A percentile compares a stretch with the other conserved stretches of the same genome.
These are phyloP conservation scores for Fomitopsis palustris DNA, from an alignment of 1,284 basidiomycete species.

Conservation along the genomic window DNA sequence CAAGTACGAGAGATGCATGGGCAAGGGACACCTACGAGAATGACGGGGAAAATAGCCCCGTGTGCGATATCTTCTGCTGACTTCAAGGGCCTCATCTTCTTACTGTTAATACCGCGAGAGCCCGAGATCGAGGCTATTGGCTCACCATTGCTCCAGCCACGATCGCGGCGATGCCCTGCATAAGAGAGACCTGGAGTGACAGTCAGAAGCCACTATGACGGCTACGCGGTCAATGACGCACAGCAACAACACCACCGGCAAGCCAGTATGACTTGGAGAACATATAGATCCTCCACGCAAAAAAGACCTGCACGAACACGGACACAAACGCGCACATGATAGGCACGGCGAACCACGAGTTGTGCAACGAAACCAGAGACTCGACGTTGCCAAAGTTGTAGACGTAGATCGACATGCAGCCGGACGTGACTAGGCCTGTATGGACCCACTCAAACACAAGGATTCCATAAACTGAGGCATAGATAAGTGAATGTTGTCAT, in stretches of 20 bases:
- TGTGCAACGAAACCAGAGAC: conserved; percentile 4
- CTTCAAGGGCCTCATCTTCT: background rate
- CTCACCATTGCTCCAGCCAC: background rate
- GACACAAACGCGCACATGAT: conserved; percentile 12
- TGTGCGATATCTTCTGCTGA: background rate
- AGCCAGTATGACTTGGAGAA: conserved; percentile 11
- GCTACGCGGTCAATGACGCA: background rate
- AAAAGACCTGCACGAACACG: conserved; percentile 9
- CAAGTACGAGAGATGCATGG: background rate
- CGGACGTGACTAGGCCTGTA: conserved; percentile 9
- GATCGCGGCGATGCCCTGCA: background rate
- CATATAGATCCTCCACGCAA: conserved; percentile 14
- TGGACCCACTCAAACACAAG: conserved; percentile 12
- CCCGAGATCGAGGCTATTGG: too few species aligned
- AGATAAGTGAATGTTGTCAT: background rate
- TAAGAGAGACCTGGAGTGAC: background rate
- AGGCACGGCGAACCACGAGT: conserved; percentile 13
- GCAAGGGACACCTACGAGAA: background rate
- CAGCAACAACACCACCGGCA: conserved; percentile 3
- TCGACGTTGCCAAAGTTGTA: conserved; percentile 10
- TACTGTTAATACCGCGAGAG: background rate
- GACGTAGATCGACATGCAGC: conserved; percentile 10
- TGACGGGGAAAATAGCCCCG: background rate
- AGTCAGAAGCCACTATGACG: background rate
- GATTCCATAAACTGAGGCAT: conserved; percentile 9